Base-by-base conservation (phyloP, 1,284 basidiomycete genomes). In the Leccinum pachyderme region DNA sequence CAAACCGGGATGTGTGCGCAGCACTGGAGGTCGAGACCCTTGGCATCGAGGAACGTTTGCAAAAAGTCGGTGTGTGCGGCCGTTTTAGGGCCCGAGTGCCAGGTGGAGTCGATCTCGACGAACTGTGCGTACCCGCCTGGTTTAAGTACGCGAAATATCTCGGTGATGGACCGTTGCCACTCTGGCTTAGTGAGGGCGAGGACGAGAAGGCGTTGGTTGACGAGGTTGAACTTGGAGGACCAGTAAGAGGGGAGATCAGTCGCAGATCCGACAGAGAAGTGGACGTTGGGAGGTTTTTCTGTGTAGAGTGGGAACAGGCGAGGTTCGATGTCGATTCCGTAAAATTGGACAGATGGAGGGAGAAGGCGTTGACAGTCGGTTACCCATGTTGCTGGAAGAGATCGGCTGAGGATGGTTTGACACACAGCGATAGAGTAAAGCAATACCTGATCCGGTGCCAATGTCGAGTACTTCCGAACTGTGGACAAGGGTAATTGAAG, bases 191-290 rank as follows among this genome's bases (percentile, higher is more conserved):
- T 61, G n/a, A 70, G 53, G 3, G 63, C 66, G 28, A 59, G 57
- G 15, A 68, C 53, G 24, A 73, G 59, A n/a, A 73, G 58, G 5
- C 65, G 65, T 22, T 71, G 69, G 51, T 68, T 64, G 24, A 70
- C 58, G 33, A 72, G 58, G 31, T 46, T 52, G 57, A 72, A 70
- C 41, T 61, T 59, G 49, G 57, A 56, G 6, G 57, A 53, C 71
- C 65, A 69, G 41, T 55, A 51, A 11, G 47, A 52, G 4, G 64
- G 64, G 2, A 66, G 54, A 4, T 28, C 13, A 1, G 63, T 63
- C 11, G 52, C 54, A 2, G 61, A 58, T 25, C 51, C 57, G 3
- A 58, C 33, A 9, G 49, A 60, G 27, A 64, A 55, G 22, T 66
- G 61, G 13, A 49, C 47, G 15, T 66, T 68, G 5, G 49, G 49